Percentiles rank a stretch among this genome's conserved stretches.
Evolutionary conservation across 768 basidiomycete genomes (phyloP).

Genomic region (Clitopilus passeckerianus): DNA sequence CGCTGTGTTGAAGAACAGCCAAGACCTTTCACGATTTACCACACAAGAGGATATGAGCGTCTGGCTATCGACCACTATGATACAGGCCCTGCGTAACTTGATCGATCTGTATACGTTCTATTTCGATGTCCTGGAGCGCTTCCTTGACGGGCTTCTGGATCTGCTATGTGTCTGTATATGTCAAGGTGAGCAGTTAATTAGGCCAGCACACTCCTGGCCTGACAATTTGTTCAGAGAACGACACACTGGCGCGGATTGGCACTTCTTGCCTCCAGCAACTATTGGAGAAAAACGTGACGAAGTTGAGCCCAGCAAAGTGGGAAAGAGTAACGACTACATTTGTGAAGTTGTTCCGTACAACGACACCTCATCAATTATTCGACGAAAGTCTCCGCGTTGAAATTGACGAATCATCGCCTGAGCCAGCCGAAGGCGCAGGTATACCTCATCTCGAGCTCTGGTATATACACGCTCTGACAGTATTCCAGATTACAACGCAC

Average conservation of each 20-base stretch:
- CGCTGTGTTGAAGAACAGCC: constrained; percentile 88
- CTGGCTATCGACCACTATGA: constrained; percentile 99
- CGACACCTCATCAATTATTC: constrained; percentile 95
- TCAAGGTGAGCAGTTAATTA: constrained; percentile 65
- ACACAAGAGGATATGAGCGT: constrained; percentile 99
- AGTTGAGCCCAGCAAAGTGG: constrained; percentile 83
- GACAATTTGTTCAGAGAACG: constrained; percentile 69
- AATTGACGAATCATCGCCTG: constrained; percentile 55
- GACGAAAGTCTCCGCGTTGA: constrained; percentile 88
- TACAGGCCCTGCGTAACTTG: constrained; percentile 91
- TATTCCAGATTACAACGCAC: constrained; percentile 52
- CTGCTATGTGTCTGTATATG: constrained; percentile 95
- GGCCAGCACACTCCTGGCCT: background rate
- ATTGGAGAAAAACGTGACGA: constrained; percentile 86
- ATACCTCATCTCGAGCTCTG: background rate
- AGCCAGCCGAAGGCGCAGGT: constrained; percentile 48
- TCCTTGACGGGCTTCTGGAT: constrained; percentile 91
- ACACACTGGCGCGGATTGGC: constrained; percentile 94
- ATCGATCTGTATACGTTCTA: constrained; percentile 95
- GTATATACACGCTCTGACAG: background rate
- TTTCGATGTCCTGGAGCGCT: constrained; percentile 86
- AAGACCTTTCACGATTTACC: constrained; percentile 88
- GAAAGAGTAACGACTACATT: constrained; percentile 90
- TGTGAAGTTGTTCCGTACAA: constrained; percentile 94
- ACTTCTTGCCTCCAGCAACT: constrained; percentile 97